These are phyloP conservation scores for Citrus sp. DNA, from an alignment of 345 rosid species.

Conservation along the genomic window DNA sequence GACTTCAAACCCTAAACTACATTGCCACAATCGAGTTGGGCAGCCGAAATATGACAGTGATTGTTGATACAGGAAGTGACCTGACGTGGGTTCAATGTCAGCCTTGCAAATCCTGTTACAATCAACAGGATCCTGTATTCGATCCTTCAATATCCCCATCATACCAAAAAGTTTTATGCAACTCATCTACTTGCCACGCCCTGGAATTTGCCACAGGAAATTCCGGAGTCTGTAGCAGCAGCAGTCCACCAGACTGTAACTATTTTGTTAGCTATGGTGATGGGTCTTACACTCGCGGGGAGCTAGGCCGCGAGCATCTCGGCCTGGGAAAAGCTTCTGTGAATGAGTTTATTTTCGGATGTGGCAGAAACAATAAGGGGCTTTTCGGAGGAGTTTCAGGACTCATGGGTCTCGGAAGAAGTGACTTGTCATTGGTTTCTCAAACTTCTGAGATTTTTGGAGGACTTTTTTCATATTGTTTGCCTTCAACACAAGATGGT, in stretches of 20 bases:
- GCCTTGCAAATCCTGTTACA: slow-evolving; percentile 72
- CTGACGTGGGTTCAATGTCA: slow-evolving; percentile 94
- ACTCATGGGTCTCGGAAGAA: slow-evolving; percentile 80
- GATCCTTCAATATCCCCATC: slow-evolving; percentile 63
- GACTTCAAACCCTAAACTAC: slow-evolving; percentile 69
- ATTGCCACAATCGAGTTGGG: slow-evolving; percentile 62
- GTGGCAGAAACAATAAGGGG: slow-evolving; percentile 75
- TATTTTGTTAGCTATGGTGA: slow-evolving; percentile 80
- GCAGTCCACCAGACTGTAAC: slow-evolving; percentile 39
- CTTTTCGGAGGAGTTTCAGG: slow-evolving; percentile 91
- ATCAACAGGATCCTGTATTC: slow-evolving; percentile 70
- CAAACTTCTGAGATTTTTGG: slow-evolving; percentile 52
- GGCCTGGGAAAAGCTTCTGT: slow-evolving; percentile 37
- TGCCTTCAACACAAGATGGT: slow-evolving; percentile 52
- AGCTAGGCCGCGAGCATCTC: slow-evolving; percentile 56
- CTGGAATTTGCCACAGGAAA: slow-evolving; percentile 50
- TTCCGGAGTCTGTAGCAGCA: slow-evolving; percentile 46
- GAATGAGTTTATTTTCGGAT: slow-evolving; percentile 62
- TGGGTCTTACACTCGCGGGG: slow-evolving; percentile 82
- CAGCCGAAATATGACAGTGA: slow-evolving; percentile 52
- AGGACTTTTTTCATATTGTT: slow-evolving; percentile 85
- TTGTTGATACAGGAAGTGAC: slow-evolving; percentile 93
- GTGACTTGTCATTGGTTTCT: slow-evolving; percentile 59
- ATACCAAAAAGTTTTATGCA: slow-evolving; percentile 52
- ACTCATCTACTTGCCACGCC: slow-evolving; percentile 65